Conservation (phyloP, 139 green algal genomes). For the Gonium pectorale region DNA sequence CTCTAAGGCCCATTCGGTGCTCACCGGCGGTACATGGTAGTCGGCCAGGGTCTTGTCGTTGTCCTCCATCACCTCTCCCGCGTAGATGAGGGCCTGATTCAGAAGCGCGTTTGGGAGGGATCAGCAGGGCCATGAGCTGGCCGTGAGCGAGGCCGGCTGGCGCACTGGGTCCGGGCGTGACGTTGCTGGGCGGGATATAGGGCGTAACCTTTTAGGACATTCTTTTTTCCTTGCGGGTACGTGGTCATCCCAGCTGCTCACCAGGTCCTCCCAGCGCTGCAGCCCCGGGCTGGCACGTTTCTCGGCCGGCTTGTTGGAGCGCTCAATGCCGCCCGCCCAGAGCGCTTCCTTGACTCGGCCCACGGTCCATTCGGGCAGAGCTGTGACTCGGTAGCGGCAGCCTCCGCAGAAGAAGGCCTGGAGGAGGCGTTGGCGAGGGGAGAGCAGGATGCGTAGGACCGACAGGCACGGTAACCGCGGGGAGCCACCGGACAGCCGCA, state of each 20-base stretch:
- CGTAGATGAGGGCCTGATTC: conserved; percentile 87
- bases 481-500: too few relatives aligned
- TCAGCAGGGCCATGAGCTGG: too few relatives aligned
- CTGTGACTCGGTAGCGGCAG: conserved; percentile 90
- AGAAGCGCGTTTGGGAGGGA: neutral
- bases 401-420: conserved; percentile 91
- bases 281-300: conserved; percentile 84
- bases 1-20: neutral
- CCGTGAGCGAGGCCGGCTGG: too few relatives aligned
- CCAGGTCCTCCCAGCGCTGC: conserved; percentile 81
- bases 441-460: neutral
- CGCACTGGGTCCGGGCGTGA: too few relatives aligned
- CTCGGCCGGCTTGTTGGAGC: conserved; percentile 84
- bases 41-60: conserved; percentile 67
- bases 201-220: too few relatives aligned
- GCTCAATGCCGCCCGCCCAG: conserved; percentile 85
- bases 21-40: conserved; percentile 88
- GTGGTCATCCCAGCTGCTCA: conserved; percentile 48
- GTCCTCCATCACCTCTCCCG: conserved; percentile 83
- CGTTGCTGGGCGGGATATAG: too few relatives aligned
- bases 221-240: too few relatives aligned
- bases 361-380: conserved; percentile 81
- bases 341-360: conserved; percentile 86
- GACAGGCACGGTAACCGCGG: too few relatives aligned
- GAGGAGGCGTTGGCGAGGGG: neutral